phyloP scores from a whole-genome alignment of 1,284 basidiomycete genomes.

The Puccinia coronata region DNA sequence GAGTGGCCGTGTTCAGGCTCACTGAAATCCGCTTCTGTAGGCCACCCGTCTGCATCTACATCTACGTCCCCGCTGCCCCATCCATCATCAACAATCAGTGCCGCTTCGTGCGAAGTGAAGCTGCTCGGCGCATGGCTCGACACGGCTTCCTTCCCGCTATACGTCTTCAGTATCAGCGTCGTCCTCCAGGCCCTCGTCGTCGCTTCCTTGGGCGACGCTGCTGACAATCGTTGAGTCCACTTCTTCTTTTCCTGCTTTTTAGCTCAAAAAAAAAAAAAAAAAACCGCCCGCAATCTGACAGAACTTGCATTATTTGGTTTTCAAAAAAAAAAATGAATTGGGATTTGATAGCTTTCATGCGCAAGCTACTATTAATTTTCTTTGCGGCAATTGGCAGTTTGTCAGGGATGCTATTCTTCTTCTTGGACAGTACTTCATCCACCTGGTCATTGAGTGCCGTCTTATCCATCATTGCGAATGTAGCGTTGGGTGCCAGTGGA shows the following conservation, averaged over 20 bases:
- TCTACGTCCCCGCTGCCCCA: too few relatives aligned
- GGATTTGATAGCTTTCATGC: constrained; percentile 66
- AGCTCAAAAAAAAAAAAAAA: too few relatives aligned
- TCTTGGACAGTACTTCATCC: constrained; percentile 69
- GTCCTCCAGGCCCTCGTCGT: constrained; percentile 82
- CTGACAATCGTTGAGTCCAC: constrained; percentile 73
- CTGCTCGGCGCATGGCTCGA: constrained; percentile 36
- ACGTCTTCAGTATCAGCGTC: constrained; percentile 80
- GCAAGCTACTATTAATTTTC: constrained; percentile 72
- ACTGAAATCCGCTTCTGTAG: neutral
- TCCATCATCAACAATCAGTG: too few relatives aligned
- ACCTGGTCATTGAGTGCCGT: constrained; percentile 69
- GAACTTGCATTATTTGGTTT: neutral
- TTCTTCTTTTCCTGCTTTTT: constrained; percentile 9
- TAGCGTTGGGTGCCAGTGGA: constrained; percentile 76
- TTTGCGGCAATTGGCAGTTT: constrained; percentile 73
- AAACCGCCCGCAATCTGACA: neutral
- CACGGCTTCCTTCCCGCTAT: constrained; percentile 61
- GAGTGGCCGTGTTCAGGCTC: constrained; percentile 62
- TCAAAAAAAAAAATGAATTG: too few relatives aligned
- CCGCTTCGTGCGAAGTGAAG: constrained; percentile 19
- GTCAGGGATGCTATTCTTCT: constrained; percentile 70
- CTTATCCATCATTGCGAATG: constrained; percentile 72
- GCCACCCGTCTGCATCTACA: too few relatives aligned
- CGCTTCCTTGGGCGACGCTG: constrained; percentile 83